Evolutionary conservation across 2,329 filamentous ascomycete genomes (phyloP).

Genomic region (Trichoderma sp.): DNA sequence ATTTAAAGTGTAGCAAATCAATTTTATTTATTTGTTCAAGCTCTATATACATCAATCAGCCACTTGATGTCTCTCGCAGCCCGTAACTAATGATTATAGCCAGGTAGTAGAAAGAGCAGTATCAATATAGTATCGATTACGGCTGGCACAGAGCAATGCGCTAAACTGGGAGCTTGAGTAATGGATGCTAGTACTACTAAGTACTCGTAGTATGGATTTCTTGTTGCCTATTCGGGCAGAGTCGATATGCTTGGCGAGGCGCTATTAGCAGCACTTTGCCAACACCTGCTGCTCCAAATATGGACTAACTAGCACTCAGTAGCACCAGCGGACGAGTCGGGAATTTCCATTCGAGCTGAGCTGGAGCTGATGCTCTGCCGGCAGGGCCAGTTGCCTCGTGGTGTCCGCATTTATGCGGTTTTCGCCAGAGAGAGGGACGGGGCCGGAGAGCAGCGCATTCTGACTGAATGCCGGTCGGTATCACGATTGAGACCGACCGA

Average conservation of each 20-base stretch:
- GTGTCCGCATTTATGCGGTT: background rate
- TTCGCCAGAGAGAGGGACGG: background rate
- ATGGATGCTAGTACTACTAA: too few species aligned
- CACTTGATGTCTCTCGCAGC: background rate
- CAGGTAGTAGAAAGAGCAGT: background rate
- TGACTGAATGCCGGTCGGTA: background rate
- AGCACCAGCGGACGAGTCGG: background rate
- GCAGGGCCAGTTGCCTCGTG: background rate
- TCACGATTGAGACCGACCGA: constrained; percentile 5
- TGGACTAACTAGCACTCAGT: too few species aligned
- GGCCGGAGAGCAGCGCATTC: background rate
- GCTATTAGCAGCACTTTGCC: background rate
- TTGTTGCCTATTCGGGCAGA: background rate
- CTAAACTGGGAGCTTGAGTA: background rate
- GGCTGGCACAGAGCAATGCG: background rate
- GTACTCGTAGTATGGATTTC: background rate
- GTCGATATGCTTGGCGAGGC: background rate
- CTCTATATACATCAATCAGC: background rate
- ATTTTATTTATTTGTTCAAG: background rate
- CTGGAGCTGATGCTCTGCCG: background rate
- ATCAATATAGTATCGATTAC: too few species aligned
- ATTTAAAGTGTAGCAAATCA: background rate
- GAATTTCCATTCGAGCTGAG: background rate
- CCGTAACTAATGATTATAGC: background rate
- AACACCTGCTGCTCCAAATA: too few species aligned